A percentile compares a stretch with the other conserved stretches of the same genome.
Conservation (phyloP, 345 rosid genomes). For the Rhodamnia rubescens region DNA sequence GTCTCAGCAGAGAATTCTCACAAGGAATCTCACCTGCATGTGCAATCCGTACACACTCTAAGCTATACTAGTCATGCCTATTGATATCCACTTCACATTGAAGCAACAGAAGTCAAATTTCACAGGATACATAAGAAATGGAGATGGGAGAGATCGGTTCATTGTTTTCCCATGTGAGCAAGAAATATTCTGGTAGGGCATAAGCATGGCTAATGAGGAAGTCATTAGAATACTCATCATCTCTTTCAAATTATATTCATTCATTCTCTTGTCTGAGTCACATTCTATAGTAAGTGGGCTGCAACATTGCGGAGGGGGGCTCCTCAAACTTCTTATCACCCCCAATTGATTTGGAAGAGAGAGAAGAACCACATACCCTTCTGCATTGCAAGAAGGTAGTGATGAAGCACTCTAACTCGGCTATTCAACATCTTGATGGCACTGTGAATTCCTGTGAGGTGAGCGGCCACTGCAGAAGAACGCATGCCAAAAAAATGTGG, state of each 20-base stretch:
- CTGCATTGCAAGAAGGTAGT: slow-evolving; percentile 83
- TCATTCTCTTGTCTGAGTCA: background rate
- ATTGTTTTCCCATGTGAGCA: background rate
- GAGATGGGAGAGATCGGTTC: background rate
- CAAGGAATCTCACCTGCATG: slow-evolving; percentile 79
- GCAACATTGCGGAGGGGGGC: background rate
- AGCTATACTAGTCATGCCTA: background rate
- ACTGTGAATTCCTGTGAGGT: slow-evolving; percentile 92
- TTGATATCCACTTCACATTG: background rate
- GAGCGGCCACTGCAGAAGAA: slow-evolving; percentile 87
- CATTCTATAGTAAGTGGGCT: background rate
- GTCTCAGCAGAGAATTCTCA: slow-evolving; percentile 87
- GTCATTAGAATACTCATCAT: background rate
- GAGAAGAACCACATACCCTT: slow-evolving; percentile 36
- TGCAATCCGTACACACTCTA: background rate
- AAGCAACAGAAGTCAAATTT: background rate
- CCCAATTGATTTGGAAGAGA: background rate
- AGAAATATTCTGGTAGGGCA: background rate
- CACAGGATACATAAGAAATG: background rate
- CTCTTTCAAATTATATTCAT: background rate
- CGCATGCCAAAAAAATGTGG: background rate
- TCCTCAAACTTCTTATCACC: background rate
- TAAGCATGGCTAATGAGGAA: background rate
- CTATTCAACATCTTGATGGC: slow-evolving; percentile 98
- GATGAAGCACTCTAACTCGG: slow-evolving; percentile 87